Base-by-base conservation (phyloP, 768 basidiomycete genomes). In the Rhodotorula babjevae region DNA sequence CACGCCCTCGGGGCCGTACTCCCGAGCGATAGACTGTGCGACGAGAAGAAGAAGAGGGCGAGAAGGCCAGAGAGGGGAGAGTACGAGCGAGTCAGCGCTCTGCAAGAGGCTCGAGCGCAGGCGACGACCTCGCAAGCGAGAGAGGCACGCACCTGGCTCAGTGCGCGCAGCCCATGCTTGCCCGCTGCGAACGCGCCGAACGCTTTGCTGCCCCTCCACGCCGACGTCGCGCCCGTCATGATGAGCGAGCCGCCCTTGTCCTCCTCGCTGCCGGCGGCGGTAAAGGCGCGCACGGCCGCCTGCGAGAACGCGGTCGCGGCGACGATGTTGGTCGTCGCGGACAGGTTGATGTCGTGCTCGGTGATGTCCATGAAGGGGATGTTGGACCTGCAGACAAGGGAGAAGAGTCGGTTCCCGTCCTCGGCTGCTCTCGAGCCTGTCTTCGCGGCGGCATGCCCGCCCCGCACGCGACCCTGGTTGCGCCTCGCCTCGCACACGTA, bases 1-100 rank as follows among this genome's bases (percentile, higher is more conserved):
- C 8, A 82, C 76, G 21, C 79, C 80, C 58, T 80, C 65, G 0
- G 79, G 77, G 3, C 78, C 79, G 40, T 79, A 82, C 59, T 82
- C 81, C 11, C 81, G 57, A 0, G 81, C 81, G 18, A 82, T 74
- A 0, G 73, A 71, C 75, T 79, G 67, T n/a, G n/a, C n/a, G n/a
- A n/a, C n/a, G n/a, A n/a, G n/a, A n/a, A n/a, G n/a, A n/a, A n/a
- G n/a, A n/a, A n/a, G n/a, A n/a, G n/a, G n/a, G n/a, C n/a, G n/a
- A n/a, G n/a, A n/a, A n/a, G n/a, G n/a, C n/a, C 52, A 11, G 57
- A 36, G 36, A 36, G 9, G 25, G 29, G n/a, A 46, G 42, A 25
- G 21, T 3, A 12, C 44, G 44, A 46, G 44, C 8, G 14, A 46
- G 36, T 36, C 36, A 36, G 36, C 5, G 36, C 36, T 36, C 36